A percentile compares a stretch with the other conserved stretches of the same genome.
These are phyloP conservation scores for Lasiodiplodia sp. DNA, from an alignment of 2,329 filamentous ascomycete species.

Conservation along the genomic window DNA sequence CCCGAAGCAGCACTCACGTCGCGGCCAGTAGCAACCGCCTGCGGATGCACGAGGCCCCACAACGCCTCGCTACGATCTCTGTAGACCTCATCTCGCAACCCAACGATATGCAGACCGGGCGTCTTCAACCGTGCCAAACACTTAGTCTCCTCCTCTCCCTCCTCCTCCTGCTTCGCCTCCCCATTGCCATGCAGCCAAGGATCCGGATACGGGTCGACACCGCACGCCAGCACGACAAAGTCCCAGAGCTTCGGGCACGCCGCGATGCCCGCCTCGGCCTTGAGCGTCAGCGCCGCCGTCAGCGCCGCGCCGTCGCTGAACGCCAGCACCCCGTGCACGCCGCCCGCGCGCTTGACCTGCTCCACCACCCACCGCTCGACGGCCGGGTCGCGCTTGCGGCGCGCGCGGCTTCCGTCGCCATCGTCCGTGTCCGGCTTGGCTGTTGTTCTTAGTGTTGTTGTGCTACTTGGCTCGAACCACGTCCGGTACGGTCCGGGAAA, in stretches of 20 bases:
- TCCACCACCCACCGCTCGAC: not conserved
- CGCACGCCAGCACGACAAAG: not conserved
- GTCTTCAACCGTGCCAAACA: not conserved
- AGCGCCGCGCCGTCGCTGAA: constrained; percentile 1
- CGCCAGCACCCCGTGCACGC: constrained; percentile 1
- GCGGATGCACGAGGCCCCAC: not conserved
- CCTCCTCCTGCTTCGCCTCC: not conserved
- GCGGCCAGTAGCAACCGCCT: not conserved
- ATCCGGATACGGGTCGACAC: not conserved
- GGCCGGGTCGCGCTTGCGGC: not conserved
- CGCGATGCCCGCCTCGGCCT: not conserved
- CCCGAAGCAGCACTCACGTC: not conserved
- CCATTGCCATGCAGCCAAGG: not conserved
- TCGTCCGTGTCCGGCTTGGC: not conserved
- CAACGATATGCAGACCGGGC: not conserved
- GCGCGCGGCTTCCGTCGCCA: not conserved
- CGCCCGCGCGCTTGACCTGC: not conserved
- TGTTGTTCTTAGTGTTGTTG: too few relatives aligned
- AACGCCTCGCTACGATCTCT: not conserved
- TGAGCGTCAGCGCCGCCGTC: not conserved
- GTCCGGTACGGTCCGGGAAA: not conserved
- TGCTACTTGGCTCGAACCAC: not conserved
- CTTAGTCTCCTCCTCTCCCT: not conserved
- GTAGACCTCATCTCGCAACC: not conserved
- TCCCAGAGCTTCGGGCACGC: not conserved